phyloP scores from a whole-genome alignment of 2,329 filamentous ascomycete species.

The Teratosphaeria viscida region DNA sequence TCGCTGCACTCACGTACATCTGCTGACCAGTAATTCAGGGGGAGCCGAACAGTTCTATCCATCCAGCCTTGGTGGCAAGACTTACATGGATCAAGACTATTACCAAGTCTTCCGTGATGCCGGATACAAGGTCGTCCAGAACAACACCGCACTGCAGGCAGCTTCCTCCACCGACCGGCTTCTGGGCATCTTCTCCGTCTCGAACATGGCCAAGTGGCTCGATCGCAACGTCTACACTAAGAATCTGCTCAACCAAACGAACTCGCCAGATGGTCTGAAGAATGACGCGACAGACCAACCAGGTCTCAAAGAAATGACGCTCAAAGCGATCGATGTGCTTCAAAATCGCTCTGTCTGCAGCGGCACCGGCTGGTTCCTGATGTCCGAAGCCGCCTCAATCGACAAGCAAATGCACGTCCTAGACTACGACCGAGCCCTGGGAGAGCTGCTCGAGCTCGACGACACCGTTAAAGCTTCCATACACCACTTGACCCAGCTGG shows the following conservation, averaged over 20 bases:
- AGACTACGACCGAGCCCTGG: constrained; percentile 77
- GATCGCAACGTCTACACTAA: constrained; percentile 71
- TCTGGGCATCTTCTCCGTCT: constrained; percentile 66
- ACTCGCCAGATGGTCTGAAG: constrained; percentile 57
- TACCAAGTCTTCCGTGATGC: constrained; percentile 58
- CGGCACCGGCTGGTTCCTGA: constrained; percentile 63
- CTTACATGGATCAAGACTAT: constrained; percentile 63
- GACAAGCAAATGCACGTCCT: constrained; percentile 85
- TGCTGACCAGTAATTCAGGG: neutral
- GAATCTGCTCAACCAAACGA: constrained; percentile 55
- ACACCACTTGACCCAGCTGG: constrained; percentile 54
- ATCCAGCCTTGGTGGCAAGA: constrained; percentile 44
- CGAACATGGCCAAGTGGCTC: constrained; percentile 73
- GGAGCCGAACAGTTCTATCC: constrained; percentile 70
- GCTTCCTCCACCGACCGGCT: constrained; percentile 51
- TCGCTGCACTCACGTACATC: neutral
- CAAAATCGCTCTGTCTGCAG: constrained; percentile 48
- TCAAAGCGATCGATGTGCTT: constrained; percentile 77
- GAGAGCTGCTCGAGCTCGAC: constrained; percentile 75
- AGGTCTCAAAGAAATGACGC: constrained; percentile 79
- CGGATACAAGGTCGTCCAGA: constrained; percentile 61
- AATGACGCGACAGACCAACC: constrained; percentile 62
- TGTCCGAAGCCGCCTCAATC: constrained; percentile 76
- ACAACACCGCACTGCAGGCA: constrained; percentile 59
- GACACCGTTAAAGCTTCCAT: constrained; percentile 71